Base-by-base conservation (phyloP, 805 yeast species). In the Metschnikowia peoriensis region DNA sequence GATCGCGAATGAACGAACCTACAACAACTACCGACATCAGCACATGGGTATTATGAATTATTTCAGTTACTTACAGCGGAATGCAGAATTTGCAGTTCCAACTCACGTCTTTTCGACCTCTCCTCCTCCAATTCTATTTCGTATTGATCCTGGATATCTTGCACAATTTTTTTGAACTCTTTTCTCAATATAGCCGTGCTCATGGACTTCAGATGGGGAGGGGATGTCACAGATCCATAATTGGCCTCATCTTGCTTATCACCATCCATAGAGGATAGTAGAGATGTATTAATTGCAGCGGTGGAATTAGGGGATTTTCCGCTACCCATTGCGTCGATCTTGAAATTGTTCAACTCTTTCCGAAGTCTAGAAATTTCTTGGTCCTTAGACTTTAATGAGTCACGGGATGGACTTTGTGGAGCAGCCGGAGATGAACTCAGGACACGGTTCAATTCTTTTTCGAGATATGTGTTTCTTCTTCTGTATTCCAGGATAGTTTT, bases 81-180 rank as follows among this genome's bases (percentile, higher is more conserved):
- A n/a, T 45, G 50, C 41, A 14, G 47, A 28, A 42, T 9, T 28
- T 41, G 44, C 45, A 48, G 53, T 58, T 72, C 73, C 47, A 84
- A 64, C 53, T 79, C 72, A 39, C 73, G 66, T 56, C 84, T 73
- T 55, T 76, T 75, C n/a, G 74, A 67, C 41, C 82, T 74, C 65
- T 85, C 89, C 56, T 77, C 76, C 38, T 75, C 72, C 43, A 87
- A 65, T 56, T 85, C 88, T 10, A 70, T 61, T 57, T 85, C 89
- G 60, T 84, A 82, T 51, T 76, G 82, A 44, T 77, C 80, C 55
- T 84, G 88, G 52, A 86, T 80, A 39, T 82, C 84, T 22, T 76
- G 70, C 5, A 86, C 83, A 46, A 86, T 70, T 59, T 82, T 84
- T 66, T 81, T 86, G 70, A 86, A 87, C 66, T 87, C 91, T 55